These are phyloP conservation scores for Leccinum subtestaceum DNA, from an alignment of 768 basidiomycete species.

Conservation along the genomic window DNA sequence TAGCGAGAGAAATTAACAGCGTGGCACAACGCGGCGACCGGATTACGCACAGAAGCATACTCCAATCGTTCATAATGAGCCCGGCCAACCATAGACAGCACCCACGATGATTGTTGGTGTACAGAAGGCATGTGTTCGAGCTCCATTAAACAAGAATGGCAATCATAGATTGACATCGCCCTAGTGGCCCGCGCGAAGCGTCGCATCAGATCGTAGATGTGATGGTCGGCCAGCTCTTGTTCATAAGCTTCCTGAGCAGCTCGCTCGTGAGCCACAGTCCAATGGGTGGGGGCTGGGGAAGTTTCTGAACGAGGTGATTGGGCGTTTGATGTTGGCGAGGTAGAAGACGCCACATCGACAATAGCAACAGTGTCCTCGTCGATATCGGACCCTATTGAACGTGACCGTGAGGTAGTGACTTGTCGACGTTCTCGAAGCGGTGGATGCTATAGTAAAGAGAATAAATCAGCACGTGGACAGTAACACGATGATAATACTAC, in stretches of 20 bases:
- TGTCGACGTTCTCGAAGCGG: constrained; percentile 56
- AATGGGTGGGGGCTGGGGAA: constrained; percentile 60
- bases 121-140: constrained; percentile 71
- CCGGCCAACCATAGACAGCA: constrained; percentile 78
- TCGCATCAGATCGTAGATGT: constrained; percentile 78
- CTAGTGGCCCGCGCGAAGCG: constrained; percentile 79
- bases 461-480: constrained; percentile 7
- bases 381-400: constrained; percentile 66
- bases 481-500: constrained; percentile 33
- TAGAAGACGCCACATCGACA: constrained; percentile 54
- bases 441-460: constrained; percentile 31
- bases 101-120: constrained; percentile 74
- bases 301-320: constrained; percentile 63
- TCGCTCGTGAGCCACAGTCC: constrained; percentile 67
- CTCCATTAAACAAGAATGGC: constrained; percentile 68
- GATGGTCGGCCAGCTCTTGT: constrained; percentile 73
- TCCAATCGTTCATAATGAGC: constrained; percentile 89
- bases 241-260: constrained; percentile 71
- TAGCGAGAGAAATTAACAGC: constrained; percentile 16
- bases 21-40: constrained; percentile 5
- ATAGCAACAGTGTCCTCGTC: constrained; percentile 57
- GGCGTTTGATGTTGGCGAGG: constrained; percentile 55
- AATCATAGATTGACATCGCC: constrained; percentile 73
- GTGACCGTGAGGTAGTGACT: constrained; percentile 51
- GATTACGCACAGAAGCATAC: constrained; percentile 74